Percentiles rank a stretch among this genome's conserved stretches.
These are phyloP conservation scores for Thermochaetoides thermophila DNA, from an alignment of 495 filamentous ascomycete species.

Conservation along the genomic window DNA sequence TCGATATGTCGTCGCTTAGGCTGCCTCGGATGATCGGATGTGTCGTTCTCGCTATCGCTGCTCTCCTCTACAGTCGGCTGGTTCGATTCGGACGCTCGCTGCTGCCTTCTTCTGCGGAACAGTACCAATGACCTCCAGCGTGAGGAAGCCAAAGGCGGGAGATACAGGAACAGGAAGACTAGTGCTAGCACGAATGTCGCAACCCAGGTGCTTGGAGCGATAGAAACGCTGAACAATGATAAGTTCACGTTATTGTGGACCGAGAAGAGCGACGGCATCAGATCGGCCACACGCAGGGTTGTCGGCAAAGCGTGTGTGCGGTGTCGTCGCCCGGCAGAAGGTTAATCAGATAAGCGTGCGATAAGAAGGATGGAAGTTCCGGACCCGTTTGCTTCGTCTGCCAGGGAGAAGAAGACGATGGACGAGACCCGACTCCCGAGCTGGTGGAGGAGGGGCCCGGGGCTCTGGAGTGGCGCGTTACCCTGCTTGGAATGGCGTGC, in stretches of 20 bases:
- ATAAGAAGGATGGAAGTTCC: no score
- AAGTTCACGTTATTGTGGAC: constrained; percentile 40
- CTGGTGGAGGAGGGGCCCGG: no score
- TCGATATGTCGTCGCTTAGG: constrained; percentile 10
- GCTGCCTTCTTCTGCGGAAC: no score
- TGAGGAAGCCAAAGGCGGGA: constrained; percentile 17
- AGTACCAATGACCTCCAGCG: constrained; percentile 6
- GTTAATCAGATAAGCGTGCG: no score
- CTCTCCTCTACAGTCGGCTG: constrained; percentile 11
- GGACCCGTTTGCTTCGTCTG: no score
- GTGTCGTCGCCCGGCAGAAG: no score
- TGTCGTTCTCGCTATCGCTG: constrained; percentile 7
- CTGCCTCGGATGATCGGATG: constrained; percentile 1
- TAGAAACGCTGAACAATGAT: constrained; percentile 36
- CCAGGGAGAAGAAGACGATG: no score
- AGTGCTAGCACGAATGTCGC: constrained; percentile 35
- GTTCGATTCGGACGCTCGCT: no score
- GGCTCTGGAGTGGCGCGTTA: no score
- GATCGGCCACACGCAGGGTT: constrained; percentile 1
- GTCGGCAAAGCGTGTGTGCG: no score
- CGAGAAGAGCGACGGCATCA: constrained; percentile 35
- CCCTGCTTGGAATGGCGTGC: no score
- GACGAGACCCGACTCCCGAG: no score
- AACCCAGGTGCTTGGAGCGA: constrained; percentile 39
- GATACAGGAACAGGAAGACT: constrained; percentile 34